Conservation (phyloP, 75 land plant genomes). For the Pinus albicaulis region DNA sequence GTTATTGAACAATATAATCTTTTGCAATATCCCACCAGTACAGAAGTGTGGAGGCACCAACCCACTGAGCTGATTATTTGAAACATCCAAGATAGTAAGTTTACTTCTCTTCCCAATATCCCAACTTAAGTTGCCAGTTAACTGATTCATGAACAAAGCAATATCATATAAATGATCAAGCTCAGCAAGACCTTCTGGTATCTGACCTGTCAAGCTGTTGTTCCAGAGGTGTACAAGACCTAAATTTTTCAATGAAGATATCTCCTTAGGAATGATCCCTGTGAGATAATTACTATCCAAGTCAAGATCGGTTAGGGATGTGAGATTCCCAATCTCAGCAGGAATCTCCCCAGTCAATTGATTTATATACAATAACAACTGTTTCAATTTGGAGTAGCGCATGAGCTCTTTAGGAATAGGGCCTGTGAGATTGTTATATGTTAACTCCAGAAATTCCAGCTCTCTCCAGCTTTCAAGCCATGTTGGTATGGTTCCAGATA, state of each 20-base stretch:
- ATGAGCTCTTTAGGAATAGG: slow-evolving; percentile 18
- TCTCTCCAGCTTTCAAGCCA: slow-evolving; percentile 7
- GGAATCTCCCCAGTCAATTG: slow-evolving; percentile 29
- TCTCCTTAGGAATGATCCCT: slow-evolving; percentile 22
- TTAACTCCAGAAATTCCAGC: slow-evolving; percentile 8
- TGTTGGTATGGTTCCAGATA: slow-evolving; percentile 19
- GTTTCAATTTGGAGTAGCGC: slow-evolving; percentile 10
- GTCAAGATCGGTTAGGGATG: slow-evolving; percentile 14
- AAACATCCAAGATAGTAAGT: slow-evolving; percentile 31
- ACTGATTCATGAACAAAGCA: slow-evolving; percentile 18
- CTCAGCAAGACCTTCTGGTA: slow-evolving; percentile 8
- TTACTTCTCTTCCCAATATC: slow-evolving; percentile 16
- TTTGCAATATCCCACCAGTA: slow-evolving; percentile 15
- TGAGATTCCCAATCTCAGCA: slow-evolving; percentile 31
- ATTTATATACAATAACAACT: slow-evolving; percentile 15
- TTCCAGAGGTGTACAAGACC: slow-evolving; percentile 12
- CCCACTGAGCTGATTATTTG: slow-evolving; percentile 15
- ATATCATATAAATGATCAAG: slow-evolving; percentile 17
- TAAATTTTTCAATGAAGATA: slow-evolving; percentile 13
- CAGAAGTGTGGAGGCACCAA: slow-evolving; percentile 19
- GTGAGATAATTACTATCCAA: slow-evolving; percentile 20
- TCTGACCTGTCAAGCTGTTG: slow-evolving; percentile 28
- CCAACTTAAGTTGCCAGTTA: slow-evolving; percentile 15
- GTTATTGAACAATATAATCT: slow-evolving; percentile 37
- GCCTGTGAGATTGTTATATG: slow-evolving; percentile 13